Percentiles rank a stretch among this genome's conserved stretches.
phyloP scores from a whole-genome alignment of 2,329 filamentous ascomycete genomes.

The Neonectria magnoliae region DNA sequence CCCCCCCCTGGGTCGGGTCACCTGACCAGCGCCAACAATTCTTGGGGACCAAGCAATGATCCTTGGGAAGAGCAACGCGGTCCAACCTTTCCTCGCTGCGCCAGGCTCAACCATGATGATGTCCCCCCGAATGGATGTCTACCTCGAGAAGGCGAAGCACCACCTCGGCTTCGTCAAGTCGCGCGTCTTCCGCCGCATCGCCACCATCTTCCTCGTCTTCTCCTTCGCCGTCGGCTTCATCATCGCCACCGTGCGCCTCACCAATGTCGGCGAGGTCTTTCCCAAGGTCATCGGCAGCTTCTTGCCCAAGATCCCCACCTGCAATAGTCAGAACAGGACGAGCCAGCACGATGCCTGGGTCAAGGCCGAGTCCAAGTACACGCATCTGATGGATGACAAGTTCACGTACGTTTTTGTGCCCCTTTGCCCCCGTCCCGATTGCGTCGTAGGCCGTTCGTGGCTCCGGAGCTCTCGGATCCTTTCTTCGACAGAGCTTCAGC shows the following conservation, averaged over 20 bases:
- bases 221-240: slow-evolving; percentile 27
- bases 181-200: slow-evolving; percentile 31
- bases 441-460: not conserved
- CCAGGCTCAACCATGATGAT: not conserved
- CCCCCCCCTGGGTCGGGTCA: not conserved
- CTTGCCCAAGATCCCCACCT: slow-evolving; percentile 31
- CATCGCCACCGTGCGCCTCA: slow-evolving; percentile 28
- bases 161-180: slow-evolving; percentile 29
- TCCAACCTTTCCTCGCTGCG: not conserved
- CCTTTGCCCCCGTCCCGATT: not conserved
- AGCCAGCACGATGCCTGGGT: slow-evolving; percentile 34
- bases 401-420: slow-evolving; percentile 43
- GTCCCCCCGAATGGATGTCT: not conserved
- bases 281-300: slow-evolving; percentile 30
- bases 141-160: slow-evolving; percentile 18
- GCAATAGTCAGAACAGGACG: slow-evolving; percentile 28
- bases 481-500: not conserved
- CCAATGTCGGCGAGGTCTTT: slow-evolving; percentile 29
- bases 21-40: not conserved
- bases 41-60: not conserved
- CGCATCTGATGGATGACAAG: slow-evolving; percentile 41
- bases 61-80: not conserved
- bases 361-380: slow-evolving; percentile 38
- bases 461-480: not conserved
- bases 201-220: slow-evolving; percentile 23